A percentile compares a stretch with the other conserved stretches of the same genome.
Evolutionary conservation across 2,329 filamentous ascomycete genomes (phyloP).

Genomic region (Exophiala sp.): DNA sequence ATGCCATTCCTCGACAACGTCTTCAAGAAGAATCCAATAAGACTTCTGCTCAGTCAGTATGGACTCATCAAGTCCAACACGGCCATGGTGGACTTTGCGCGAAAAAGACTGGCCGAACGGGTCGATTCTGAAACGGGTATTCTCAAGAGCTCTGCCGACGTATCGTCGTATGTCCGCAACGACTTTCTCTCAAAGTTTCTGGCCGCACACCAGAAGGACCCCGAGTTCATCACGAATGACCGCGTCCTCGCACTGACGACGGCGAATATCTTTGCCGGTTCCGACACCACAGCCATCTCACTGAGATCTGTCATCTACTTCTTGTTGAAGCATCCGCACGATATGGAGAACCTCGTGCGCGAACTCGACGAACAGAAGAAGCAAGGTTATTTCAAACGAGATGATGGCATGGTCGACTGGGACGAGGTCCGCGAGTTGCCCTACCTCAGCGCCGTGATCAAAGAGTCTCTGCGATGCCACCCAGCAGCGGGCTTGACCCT

Average conservation of each 20-base stretch:
- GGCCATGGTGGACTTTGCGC: no score
- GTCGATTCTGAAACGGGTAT: no score
- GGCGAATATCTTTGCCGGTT: slow-evolving; percentile 57
- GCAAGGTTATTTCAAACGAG: neutral
- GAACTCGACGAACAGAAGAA: slow-evolving; percentile 38
- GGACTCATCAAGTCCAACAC: slow-evolving; percentile 55
- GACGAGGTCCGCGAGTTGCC: slow-evolving; percentile 31
- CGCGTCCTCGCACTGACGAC: slow-evolving; percentile 12
- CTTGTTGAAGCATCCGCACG: slow-evolving; percentile 60
- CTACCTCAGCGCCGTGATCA: slow-evolving; percentile 34
- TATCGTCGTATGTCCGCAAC: no score
- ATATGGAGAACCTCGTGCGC: slow-evolving; percentile 8
- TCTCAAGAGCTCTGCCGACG: no score
- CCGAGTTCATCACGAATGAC: slow-evolving; percentile 11
- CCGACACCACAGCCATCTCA: slow-evolving; percentile 74
- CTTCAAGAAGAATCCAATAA: slow-evolving; percentile 10
- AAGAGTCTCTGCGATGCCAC: slow-evolving; percentile 34
- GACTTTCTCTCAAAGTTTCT: slow-evolving; percentile 32
- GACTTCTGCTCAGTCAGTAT: no score
- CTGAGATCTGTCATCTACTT: slow-evolving; percentile 70
- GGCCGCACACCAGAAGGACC: slow-evolving; percentile 24
- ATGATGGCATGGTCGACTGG: slow-evolving; percentile 46
- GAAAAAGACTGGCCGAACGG: no score
- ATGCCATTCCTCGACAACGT: slow-evolving; percentile 33
- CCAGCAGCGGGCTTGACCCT: slow-evolving; percentile 27